A percentile compares a stretch with the other conserved stretches of the same genome.
These are phyloP conservation scores for Cercospora sesami DNA, from an alignment of 2,329 filamentous ascomycete species.

Conservation along the genomic window DNA sequence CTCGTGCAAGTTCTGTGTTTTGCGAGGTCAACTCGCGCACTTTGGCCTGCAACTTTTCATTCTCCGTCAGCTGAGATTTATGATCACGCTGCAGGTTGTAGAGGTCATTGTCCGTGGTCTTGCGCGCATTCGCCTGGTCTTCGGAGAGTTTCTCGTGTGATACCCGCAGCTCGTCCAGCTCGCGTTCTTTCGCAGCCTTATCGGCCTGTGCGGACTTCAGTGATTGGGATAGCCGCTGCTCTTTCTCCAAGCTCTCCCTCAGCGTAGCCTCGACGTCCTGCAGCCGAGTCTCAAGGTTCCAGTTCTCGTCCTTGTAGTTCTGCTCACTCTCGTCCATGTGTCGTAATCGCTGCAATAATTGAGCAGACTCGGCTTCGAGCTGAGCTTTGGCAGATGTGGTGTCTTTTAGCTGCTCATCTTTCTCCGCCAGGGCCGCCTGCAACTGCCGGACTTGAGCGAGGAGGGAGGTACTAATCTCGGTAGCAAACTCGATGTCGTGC, in stretches of 20 bases:
- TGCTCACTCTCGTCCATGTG: slow-evolving; percentile 90
- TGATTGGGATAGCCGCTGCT: slow-evolving; percentile 75
- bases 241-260: slow-evolving; percentile 76
- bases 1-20: slow-evolving; percentile 86
- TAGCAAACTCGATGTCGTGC: slow-evolving; percentile 97
- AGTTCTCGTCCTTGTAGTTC: slow-evolving; percentile 97
- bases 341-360: slow-evolving; percentile 75
- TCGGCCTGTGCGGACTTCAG: slow-evolving; percentile 70
- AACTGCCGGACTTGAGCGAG: slow-evolving; percentile 91
- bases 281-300: slow-evolving; percentile 89
- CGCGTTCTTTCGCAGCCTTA: slow-evolving; percentile 75
- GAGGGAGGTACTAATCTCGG: slow-evolving; percentile 92
- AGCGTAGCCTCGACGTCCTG: slow-evolving; percentile 75
- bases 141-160: slow-evolving; percentile 75
- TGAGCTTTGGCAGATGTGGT: slow-evolving; percentile 72
- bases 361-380: slow-evolving; percentile 79
- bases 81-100: slow-evolving; percentile 79
- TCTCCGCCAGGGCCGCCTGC: slow-evolving; percentile 79
- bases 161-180: slow-evolving; percentile 86
- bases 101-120: slow-evolving; percentile 86
- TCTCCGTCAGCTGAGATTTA: slow-evolving; percentile 74
- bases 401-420: slow-evolving; percentile 80
- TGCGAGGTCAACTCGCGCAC: slow-evolving; percentile 84
- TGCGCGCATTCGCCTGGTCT: slow-evolving; percentile 73
- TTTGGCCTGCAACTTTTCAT: slow-evolving; percentile 74